phyloP scores from a whole-genome alignment of 805 yeast genomes.

The Wickerhamomyces rabaulensis region DNA sequence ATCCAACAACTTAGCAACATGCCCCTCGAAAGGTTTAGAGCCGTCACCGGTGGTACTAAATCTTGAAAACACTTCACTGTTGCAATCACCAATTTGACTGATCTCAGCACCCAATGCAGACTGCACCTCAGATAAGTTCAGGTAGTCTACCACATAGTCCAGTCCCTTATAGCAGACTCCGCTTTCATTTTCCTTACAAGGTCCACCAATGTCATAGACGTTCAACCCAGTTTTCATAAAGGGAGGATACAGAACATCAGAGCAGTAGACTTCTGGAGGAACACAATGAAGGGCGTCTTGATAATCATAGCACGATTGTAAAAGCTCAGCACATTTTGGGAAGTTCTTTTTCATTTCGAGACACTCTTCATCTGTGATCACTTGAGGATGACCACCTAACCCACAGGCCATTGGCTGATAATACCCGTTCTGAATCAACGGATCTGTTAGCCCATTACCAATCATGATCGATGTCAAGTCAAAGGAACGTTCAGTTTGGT shows the following conservation, averaged over 20 bases:
- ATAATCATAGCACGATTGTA: conserved; percentile 59
- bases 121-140: conserved; percentile 70
- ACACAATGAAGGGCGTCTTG: conserved; percentile 69
- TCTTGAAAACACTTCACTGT: conserved; percentile 57
- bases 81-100: conserved; percentile 62
- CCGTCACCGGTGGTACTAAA: conserved; percentile 80
- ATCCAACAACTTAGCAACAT: conserved; percentile 64
- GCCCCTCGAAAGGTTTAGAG: conserved; percentile 77
- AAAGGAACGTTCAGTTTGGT: conserved; percentile 44
- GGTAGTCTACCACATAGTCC: conserved; percentile 63
- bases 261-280: conserved; percentile 81
- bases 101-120: conserved; percentile 83
- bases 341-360: conserved; percentile 53
- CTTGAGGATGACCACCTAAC: conserved; percentile 74
- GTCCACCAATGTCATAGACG: conserved; percentile 77
- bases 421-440: conserved; percentile 68
- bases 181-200: conserved; percentile 63
- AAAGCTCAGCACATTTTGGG: conserved; percentile 60
- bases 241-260: conserved; percentile 58
- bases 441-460: conserved; percentile 92
- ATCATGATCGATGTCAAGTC: conserved; percentile 76
- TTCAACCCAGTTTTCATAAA: conserved; percentile 78
- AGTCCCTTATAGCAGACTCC: conserved; percentile 71
- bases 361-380: conserved; percentile 66
- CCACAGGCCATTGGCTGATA: conserved; percentile 96